phyloP scores from a whole-genome alignment of 2,329 filamentous ascomycete species.

The Scedosporium apiospermum region DNA sequence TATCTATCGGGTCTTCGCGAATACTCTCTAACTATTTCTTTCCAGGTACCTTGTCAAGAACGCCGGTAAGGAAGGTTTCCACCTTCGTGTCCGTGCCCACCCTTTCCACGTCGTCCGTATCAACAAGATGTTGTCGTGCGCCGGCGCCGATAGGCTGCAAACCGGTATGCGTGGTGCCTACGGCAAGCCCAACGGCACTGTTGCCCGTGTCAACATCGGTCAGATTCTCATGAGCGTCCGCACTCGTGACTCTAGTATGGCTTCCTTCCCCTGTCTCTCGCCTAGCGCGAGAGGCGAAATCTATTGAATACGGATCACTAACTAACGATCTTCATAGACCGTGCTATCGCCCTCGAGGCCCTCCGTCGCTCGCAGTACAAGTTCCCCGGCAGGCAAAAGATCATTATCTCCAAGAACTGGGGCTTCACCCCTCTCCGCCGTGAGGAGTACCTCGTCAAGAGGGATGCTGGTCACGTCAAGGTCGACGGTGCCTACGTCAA shows the following conservation, averaged over 20 bases:
- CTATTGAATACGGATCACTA: not conserved
- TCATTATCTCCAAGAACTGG: conserved; percentile 99
- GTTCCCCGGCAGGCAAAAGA: conserved; percentile 99
- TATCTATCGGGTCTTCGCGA: not conserved
- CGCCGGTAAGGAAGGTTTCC: conserved; percentile 64
- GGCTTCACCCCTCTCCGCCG: conserved; percentile 97
- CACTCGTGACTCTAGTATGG: conserved; percentile 82
- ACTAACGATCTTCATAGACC: conserved; percentile 46
- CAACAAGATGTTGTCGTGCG: conserved; percentile 99
- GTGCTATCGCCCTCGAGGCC: conserved; percentile 90
- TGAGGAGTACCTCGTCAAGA: conserved; percentile 94
- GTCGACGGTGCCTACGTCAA: conserved; percentile 99
- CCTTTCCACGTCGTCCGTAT: conserved; percentile 99
- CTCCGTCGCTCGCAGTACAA: conserved; percentile 99
- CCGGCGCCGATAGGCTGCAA: conserved; percentile 99
- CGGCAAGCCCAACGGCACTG: conserved; percentile 98
- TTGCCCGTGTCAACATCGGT: conserved; percentile 99
- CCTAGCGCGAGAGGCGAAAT: not conserved
- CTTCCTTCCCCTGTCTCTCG: conserved; percentile 14
- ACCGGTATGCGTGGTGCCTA: conserved; percentile 99
- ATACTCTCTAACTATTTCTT: not conserved
- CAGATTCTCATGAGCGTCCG: conserved; percentile 97
- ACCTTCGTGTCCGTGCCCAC: conserved; percentile 77
- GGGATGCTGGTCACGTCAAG: conserved; percentile 86
- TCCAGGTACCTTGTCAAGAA: conserved; percentile 58